Conservation (phyloP, 306 rosid genomes). For the barrel medic (Medicago truncatula) region MtrunA17r5.0-ANR NC_053043.1:37388001-37388500, state of each 20-base stretch:
- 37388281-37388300: neutral
- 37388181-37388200: neutral
- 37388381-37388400: no score
- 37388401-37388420: slow-evolving; percentile 36
- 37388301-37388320: neutral
- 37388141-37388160: neutral
- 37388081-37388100: neutral
- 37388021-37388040: neutral
- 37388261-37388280: neutral
- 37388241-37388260: no score
- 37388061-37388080: neutral
- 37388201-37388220: neutral
- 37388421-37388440: neutral
- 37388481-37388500: neutral
- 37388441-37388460: neutral
- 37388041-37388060: neutral
- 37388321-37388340: neutral
- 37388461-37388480: neutral
- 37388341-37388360: no score
- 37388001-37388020: neutral
- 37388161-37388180: neutral
- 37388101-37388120: neutral
- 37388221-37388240: neutral
- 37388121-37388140: neutral
- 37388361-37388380: no score